Base-by-base conservation (phyloP, 177 flowering plant genomes). In the Vitis hybrid region DNA sequence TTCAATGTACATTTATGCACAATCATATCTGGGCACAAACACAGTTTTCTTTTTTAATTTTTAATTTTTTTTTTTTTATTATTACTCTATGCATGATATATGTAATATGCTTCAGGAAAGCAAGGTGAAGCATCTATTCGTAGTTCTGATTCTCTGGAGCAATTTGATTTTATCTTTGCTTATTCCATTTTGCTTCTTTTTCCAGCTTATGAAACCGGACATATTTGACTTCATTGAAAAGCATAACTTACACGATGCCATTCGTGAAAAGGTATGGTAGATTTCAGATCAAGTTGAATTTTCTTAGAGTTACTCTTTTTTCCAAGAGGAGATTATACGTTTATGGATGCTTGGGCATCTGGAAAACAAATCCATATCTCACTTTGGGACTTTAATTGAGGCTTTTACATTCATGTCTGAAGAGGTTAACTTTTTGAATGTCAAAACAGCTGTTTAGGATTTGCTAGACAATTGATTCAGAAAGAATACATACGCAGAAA, bases 131-230 rank as follows among this genome's bases (percentile, higher is more conserved):
- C 55, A 15, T 35, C 19, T 14, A 11, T 60, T 71, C 15, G 48
- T 40, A 40, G 48, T 40, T 40, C 8, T 40, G 48, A 40, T 40
- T 40, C 48, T 40, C 48, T 40, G 48, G 48, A 40, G 48, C 48
- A 40, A 40, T 66, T 16, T 40, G 61, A 60, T 56, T 32, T 64
- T 32, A 35, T 19, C 5, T 65, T 70, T 48, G 3, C 54, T 57
- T 58, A 18, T 56, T 64, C 58, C 40, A 51, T 59, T 56, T 66
- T 19, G 51, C 21, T 68, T 71, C 54, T 27, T 55, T 67, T 79
- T 82, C 62, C 90, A 96, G 99, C 86, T 96, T 70, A 76, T 89
- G 95, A 93, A 91, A 81, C 97, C 97, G 9, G 94, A 88, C 35
- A 68, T 91, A 61, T 96, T 92, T 67, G 88, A 91, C 75, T 96